These are phyloP conservation scores for Pythium periplocum DNA, from an alignment of 352 stramenopile genomes.

Conservation along the genomic window DNA sequence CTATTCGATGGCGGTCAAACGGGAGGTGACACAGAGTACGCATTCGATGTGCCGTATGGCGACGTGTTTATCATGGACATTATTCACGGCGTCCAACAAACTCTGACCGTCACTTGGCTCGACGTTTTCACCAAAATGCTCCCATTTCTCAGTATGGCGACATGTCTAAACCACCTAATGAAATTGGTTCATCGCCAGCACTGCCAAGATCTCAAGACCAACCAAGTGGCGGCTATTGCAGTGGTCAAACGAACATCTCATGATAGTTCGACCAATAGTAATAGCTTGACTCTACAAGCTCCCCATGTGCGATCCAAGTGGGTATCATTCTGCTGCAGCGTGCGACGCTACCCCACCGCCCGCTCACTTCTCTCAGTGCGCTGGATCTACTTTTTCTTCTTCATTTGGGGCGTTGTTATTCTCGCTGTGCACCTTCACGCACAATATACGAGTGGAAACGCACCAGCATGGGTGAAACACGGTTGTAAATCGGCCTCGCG, in stretches of 20 bases:
- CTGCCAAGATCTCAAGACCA: too few relatives aligned
- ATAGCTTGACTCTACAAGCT: neutral
- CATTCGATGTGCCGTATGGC: conserved; percentile 14
- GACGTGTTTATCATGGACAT: conserved; percentile 13
- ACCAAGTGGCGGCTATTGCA: too few relatives aligned
- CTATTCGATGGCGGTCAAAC: conserved; percentile 1
- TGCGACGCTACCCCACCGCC: neutral
- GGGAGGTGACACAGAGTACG: conserved; percentile 11
- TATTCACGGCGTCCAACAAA: conserved; percentile 15
- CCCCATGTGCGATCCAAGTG: too few relatives aligned
- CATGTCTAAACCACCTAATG: conserved; percentile 12
- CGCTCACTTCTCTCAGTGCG: neutral
- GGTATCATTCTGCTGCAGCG: too few relatives aligned
- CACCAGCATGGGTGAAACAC: too few relatives aligned
- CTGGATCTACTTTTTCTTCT: conserved; percentile 2
- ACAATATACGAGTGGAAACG: neutral
- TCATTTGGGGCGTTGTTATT: conserved; percentile 8
- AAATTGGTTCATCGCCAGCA: neutral
- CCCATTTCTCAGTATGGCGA: conserved; percentile 16
- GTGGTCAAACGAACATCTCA: too few relatives aligned
- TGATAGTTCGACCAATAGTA: neutral
- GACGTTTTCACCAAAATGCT: conserved; percentile 20
- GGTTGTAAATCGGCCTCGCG: too few relatives aligned
- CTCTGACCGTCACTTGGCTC: conserved; percentile 13
- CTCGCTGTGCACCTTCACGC: conserved; percentile 10